phyloP scores from a whole-genome alignment of 1,284 basidiomycete genomes.

The Leucoagaricus sp. region DNA sequence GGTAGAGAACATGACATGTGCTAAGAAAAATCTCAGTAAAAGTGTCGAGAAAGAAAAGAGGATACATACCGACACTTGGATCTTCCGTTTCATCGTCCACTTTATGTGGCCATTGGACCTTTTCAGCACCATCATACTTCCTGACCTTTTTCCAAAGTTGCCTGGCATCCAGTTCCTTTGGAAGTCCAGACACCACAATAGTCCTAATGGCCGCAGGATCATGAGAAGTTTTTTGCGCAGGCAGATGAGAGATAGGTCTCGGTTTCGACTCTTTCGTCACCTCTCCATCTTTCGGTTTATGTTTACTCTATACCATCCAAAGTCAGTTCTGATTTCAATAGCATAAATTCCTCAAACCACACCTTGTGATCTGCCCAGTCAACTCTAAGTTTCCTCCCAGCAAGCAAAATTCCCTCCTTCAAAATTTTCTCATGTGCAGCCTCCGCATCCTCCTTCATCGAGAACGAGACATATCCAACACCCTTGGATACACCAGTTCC shows the following conservation, averaged over 20 bases:
- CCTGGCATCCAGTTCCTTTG: constrained; percentile 68
- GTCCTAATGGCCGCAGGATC: constrained; percentile 84
- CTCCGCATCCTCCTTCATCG: constrained; percentile 88
- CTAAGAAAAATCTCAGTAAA: constrained; percentile 34
- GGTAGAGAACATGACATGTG: constrained; percentile 77
- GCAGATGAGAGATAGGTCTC: constrained; percentile 33
- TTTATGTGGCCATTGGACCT: constrained; percentile 70
- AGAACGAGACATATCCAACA: constrained; percentile 97
- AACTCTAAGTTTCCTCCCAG: constrained; percentile 72
- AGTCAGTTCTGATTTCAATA: neutral
- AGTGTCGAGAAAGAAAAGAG: neutral
- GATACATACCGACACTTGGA: constrained; percentile 29
- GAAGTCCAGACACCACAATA: constrained; percentile 77
- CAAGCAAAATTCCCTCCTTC: constrained; percentile 55
- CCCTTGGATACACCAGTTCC: constrained; percentile 88
- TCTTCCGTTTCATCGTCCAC: constrained; percentile 44
- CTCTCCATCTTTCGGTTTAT: constrained; percentile 33
- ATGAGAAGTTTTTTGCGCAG: constrained; percentile 38
- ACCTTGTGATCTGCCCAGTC: constrained; percentile 84
- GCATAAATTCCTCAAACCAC: constrained; percentile 19
- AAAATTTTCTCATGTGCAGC: constrained; percentile 65
- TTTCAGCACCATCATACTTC: constrained; percentile 73
- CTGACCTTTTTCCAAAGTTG: constrained; percentile 88
- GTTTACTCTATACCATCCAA: constrained; percentile 33
- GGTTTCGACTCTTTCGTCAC: constrained; percentile 43